Evolutionary conservation across 495 filamentous ascomycete species (phyloP), one percentile per base, ranked within the genome.

Genomic region (Podospora comata): DNA sequence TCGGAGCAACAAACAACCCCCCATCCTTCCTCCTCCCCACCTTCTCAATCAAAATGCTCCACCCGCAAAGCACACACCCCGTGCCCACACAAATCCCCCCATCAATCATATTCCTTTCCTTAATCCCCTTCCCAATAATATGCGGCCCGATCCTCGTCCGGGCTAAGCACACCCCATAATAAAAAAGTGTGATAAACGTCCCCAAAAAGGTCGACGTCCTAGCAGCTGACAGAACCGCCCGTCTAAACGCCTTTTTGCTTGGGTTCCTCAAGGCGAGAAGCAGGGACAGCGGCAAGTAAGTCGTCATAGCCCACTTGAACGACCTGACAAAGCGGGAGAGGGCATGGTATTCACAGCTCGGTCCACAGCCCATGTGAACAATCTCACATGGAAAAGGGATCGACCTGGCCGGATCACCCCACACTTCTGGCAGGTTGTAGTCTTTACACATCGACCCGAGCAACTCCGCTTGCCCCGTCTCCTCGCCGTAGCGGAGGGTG

Each of bases 381-480:
- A 97, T 80, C 78, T 93, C 88, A 80, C 94, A 97, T 5, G 92
- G 93, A 67, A 95, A 91, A 0, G 92, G 94, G 30, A 89, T 78
- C 0, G 89, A 86, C 60, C 84, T 83, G 32, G 83, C 82, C 2
- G 94, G 94, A 75, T 97, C 91, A 13, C 92, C 94, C 87, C 90
- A 94, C 65, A 78, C 77, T 1, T 84, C 66, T 1, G 93, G 92
- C 81, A 87, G 87, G 61, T 79, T 77, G 77, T 89, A 89, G 70
- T 96, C 91, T 61, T 78, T 80, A 75, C 91, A 94, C 90, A 96
- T 91, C 59, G 84, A 80, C 70, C 87, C 83, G 0, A 97, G 83
- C 18, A 97, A 79, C 16, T 83, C 80, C 1, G 87, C 90, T 71
- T 92, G 87, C 16, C 90, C 91, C 0, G 89, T 94, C 64, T 96